Evolutionary conservation across 768 basidiomycete genomes (phyloP).

Genomic region (Crepidotus variabilis): DNA sequence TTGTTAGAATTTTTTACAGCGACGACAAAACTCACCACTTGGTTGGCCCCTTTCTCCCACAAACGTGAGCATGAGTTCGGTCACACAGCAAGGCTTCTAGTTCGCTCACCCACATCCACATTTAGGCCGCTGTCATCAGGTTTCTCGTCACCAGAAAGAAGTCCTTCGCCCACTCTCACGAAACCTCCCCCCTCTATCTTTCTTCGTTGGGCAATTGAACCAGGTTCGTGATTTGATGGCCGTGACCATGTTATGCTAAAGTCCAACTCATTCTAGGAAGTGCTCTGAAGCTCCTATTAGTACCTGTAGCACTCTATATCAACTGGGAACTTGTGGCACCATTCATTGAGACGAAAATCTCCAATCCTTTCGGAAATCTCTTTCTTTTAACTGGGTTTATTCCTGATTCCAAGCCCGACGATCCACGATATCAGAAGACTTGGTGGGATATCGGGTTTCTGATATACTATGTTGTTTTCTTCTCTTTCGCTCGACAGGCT

Average conservation of each 20-base stretch:
- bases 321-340: conserved; percentile 58
- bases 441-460: conserved; percentile 78
- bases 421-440: conserved; percentile 68
- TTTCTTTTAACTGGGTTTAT: conserved; percentile 71
- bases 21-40: conserved; percentile 58
- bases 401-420: conserved; percentile 43
- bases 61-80: conserved; percentile 44
- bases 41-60: conserved; percentile 56
- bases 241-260: neutral
- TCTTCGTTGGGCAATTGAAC: conserved; percentile 72
- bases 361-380: conserved; percentile 73
- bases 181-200: conserved; percentile 28
- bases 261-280: conserved; percentile 35
- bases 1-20: conserved; percentile 31
- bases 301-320: conserved; percentile 56
- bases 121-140: neutral
- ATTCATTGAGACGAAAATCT: conserved; percentile 39
- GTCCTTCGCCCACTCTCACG: conserved; percentile 26
- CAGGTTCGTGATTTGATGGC: conserved; percentile 41
- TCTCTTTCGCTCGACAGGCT: conserved; percentile 81
- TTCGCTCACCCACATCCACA: neutral
- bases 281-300: conserved; percentile 62
- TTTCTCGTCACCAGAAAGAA: conserved; percentile 17
- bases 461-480: conserved; percentile 81
- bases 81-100: neutral